These are phyloP conservation scores for Zasmidium citrigriseum DNA, from an alignment of 2,329 filamentous ascomycete genomes.

Conservation along the genomic window DNA sequence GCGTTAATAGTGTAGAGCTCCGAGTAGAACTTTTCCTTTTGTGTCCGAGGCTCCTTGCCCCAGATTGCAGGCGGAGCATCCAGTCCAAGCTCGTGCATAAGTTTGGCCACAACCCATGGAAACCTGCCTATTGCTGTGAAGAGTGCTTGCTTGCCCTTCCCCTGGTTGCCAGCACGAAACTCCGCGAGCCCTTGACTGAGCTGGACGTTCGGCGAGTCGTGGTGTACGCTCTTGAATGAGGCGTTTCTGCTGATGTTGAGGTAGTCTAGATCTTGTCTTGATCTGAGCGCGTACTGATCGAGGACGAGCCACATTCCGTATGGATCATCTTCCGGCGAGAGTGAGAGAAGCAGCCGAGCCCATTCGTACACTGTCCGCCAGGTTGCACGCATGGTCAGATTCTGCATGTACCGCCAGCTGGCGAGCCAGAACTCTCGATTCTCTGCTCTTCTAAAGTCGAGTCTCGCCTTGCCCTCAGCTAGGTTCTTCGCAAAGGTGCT, in stretches of 20 bases:
- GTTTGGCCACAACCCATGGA: conserved; percentile 80
- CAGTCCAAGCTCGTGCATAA: conserved; percentile 80
- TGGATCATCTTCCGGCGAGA: conserved; percentile 73
- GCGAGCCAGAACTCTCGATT: conserved; percentile 93
- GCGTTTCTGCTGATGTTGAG: conserved; percentile 64
- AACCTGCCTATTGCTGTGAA: conserved; percentile 68
- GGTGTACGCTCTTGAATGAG: conserved; percentile 50
- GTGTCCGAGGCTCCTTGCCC: conserved; percentile 70
- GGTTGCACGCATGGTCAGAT: conserved; percentile 85
- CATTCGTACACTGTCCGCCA: conserved; percentile 93
- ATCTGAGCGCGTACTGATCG: conserved; percentile 81
- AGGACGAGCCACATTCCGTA: conserved; percentile 80
- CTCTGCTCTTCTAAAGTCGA: conserved; percentile 79
- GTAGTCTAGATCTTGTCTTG: conserved; percentile 74
- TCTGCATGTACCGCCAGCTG: conserved; percentile 83
- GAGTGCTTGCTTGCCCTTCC: conserved; percentile 66
- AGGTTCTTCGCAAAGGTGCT: conserved; percentile 78
- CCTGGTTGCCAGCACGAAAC: conserved; percentile 66
- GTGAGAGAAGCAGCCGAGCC: conserved; percentile 77
- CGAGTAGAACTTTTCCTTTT: conserved; percentile 68
- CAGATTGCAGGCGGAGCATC: conserved; percentile 78
- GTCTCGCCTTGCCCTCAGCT: conserved; percentile 72
- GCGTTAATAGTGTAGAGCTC: conserved; percentile 74
- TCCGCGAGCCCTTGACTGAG: conserved; percentile 78
- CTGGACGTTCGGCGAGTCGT: conserved; percentile 67